Evolutionary conservation across 345 rosid species (phyloP), one percentile per base, ranked within the genome.

Genomic region (Garcia nutans): DNA sequence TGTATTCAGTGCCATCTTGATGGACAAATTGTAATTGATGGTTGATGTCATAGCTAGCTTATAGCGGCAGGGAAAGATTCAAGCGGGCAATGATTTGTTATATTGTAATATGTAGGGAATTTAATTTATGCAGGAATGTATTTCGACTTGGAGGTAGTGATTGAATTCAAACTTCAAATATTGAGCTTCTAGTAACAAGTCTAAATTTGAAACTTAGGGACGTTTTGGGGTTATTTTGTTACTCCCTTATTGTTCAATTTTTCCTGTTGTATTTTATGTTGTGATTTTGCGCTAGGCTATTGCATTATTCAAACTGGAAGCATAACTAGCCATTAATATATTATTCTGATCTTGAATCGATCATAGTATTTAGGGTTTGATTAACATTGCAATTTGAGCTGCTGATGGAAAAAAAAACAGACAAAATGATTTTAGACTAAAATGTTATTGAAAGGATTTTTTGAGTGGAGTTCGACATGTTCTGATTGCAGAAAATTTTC

Each of bases 1-100:
- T 57, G 9, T 54, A 3, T 70, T 63, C 60, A 70, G 73, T 70
- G 73, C 73, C 73, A 31, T 54, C 73, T 3, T 70, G 47, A 70
- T 54, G 16, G 24, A 17, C 8, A 5, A 33, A 47, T 12, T 45
- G 55, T 22, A n/a, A 45, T 8, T 8, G 5, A 33, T 24, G 42
- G 52, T 11, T 20, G 2, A 65, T 42, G 16, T 22, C 24, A 42
- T 13, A 20, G 70, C 10, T 20, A 68, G 72, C 59, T 68, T 24
- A 37, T 3, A 3, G 41, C 41, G 6, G 0, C 6, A 37, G 41
- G 42, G 49, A 45, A 10, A 47, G 37, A 15, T 47, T 47, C n/a
- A 12, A 68, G 37, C 6, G 33, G 28, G 13, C 11, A 6, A 49
- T 26, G 42, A 49, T 23, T 49, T 10, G 3, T 2, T 50, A 50